These are phyloP conservation scores for Tylopilus vinaceipallidus DNA, from an alignment of 768 basidiomycete species.

Conservation along the genomic window DNA sequence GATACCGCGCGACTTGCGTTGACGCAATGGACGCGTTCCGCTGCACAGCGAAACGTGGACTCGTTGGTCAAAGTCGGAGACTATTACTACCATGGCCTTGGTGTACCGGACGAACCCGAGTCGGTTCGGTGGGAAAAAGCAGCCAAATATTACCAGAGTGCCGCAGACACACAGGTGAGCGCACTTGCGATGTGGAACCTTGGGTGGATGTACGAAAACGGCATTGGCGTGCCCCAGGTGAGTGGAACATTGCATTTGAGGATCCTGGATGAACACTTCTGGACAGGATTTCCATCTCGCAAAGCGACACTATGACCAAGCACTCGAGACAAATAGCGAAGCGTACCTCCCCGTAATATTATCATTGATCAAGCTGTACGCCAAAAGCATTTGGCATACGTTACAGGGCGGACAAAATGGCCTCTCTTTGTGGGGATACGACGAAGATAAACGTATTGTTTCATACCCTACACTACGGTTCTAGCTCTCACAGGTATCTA, in stretches of 20 bases:
- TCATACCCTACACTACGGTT: neutral
- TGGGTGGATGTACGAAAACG: constrained; percentile 99
- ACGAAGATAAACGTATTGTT: constrained; percentile 42
- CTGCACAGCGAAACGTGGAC: constrained; percentile 92
- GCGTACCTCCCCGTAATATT: constrained; percentile 86
- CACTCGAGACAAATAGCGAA: constrained; percentile 82
- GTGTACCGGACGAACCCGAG: constrained; percentile 68
- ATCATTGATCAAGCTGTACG: constrained; percentile 78
- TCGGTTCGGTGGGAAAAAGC: constrained; percentile 79
- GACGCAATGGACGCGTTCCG: constrained; percentile 93
- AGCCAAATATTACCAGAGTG: constrained; percentile 90
- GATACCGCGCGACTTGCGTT: constrained; percentile 81
- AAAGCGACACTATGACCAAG: constrained; percentile 91
- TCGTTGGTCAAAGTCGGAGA: constrained; percentile 97
- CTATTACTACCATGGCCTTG: constrained; percentile 91
- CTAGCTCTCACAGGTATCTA: constrained; percentile 7
- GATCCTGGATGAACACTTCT: neutral
- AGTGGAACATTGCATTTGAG: constrained; percentile 7
- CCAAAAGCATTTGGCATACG: constrained; percentile 82
- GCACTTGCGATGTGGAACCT: constrained; percentile 98
- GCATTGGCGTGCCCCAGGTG: constrained; percentile 86
- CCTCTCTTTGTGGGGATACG: constrained; percentile 62
- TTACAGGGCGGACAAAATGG: constrained; percentile 68
- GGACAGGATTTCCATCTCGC: constrained; percentile 91
- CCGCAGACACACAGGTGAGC: constrained; percentile 88